phyloP scores from a whole-genome alignment of 176 grass and related monocot genomes.

The Musa beccarii region DNA sequence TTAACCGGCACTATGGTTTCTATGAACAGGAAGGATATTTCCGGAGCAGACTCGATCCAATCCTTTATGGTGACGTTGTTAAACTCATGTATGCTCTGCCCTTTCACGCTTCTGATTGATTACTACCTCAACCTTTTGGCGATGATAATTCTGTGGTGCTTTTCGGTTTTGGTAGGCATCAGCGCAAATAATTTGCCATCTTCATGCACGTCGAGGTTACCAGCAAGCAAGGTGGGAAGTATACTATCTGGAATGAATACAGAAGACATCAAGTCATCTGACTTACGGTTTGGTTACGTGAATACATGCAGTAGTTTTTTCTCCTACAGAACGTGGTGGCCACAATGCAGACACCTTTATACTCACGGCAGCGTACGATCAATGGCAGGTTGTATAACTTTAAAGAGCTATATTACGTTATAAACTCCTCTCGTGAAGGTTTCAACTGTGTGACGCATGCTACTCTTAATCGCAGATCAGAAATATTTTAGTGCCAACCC shows the following conservation, averaged over 20 bases:
- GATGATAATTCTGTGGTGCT: not conserved
- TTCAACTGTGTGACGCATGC: not conserved
- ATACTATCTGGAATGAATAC: not conserved
- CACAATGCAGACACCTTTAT: conserved; percentile 74
- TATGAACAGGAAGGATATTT: too few relatives aligned
- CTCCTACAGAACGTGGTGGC: conserved; percentile 71
- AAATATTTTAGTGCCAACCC: conserved; percentile 67
- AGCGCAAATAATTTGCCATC: conserved; percentile 61
- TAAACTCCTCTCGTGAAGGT: not conserved
- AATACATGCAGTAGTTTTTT: conserved; percentile 71
- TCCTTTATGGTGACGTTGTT: conserved; percentile 37
- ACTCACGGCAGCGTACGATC: conserved; percentile 86
- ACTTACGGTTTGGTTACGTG: conserved; percentile 11
- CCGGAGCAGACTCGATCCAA: too few relatives aligned
- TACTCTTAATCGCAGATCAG: conserved; percentile 44
- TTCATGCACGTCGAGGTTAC: conserved; percentile 63
- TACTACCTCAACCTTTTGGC: not conserved
- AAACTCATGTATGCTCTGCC: conserved; percentile 35
- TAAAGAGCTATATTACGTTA: not conserved
- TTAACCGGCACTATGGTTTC: too few relatives aligned
- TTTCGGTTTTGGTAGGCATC: conserved; percentile 35
- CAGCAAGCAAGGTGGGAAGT: conserved; percentile 55
- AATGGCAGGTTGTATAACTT: conserved; percentile 71
- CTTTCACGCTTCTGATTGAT: not conserved
- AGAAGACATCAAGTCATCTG: not conserved